These are phyloP conservation scores for Suhomyces emberorum DNA, from an alignment of 805 yeast species.

Conservation along the genomic window DNA sequence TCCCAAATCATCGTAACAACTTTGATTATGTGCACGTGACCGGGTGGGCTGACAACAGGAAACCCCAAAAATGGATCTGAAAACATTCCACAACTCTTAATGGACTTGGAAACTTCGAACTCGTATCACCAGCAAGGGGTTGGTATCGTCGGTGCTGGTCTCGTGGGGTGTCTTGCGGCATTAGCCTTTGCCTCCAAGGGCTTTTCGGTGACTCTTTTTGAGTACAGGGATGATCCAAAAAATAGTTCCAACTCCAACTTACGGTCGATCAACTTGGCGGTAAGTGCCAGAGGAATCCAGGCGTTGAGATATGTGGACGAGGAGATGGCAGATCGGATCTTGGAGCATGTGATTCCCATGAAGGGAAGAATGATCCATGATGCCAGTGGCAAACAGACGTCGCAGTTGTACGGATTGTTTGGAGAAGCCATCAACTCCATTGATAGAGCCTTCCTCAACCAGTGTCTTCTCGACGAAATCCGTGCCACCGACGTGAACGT, in stretches of 20 bases:
- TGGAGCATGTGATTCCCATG: slow-evolving; percentile 75
- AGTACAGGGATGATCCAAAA: slow-evolving; percentile 69
- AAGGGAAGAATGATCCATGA: slow-evolving; percentile 88
- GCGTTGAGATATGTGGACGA: slow-evolving; percentile 64
- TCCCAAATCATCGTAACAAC: too few species aligned
- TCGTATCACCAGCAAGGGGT: slow-evolving; percentile 17
- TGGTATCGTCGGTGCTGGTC: slow-evolving; percentile 83
- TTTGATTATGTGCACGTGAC: too few species aligned
- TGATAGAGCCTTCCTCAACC: slow-evolving; percentile 70
- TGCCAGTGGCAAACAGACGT: slow-evolving; percentile 52
- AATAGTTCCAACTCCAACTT: slow-evolving; percentile 33
- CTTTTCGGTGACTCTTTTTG: slow-evolving; percentile 67
- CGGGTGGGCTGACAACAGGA: too few species aligned
- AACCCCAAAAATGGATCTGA: too few species aligned
- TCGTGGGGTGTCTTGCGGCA: slow-evolving; percentile 84
- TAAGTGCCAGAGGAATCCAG: slow-evolving; percentile 77
- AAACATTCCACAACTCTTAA: neutral
- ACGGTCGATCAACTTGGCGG: slow-evolving; percentile 81
- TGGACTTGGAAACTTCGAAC: neutral
- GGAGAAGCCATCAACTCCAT: slow-evolving; percentile 87
- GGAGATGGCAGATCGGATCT: slow-evolving; percentile 52
- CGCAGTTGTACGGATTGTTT: slow-evolving; percentile 74
- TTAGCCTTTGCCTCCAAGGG: slow-evolving; percentile 75
- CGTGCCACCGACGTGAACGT: slow-evolving; percentile 41
- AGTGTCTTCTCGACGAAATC: slow-evolving; percentile 60